Conservation (phyloP, 1,284 basidiomycete genomes). For the Cystobasidiaceae sp. region DNA sequence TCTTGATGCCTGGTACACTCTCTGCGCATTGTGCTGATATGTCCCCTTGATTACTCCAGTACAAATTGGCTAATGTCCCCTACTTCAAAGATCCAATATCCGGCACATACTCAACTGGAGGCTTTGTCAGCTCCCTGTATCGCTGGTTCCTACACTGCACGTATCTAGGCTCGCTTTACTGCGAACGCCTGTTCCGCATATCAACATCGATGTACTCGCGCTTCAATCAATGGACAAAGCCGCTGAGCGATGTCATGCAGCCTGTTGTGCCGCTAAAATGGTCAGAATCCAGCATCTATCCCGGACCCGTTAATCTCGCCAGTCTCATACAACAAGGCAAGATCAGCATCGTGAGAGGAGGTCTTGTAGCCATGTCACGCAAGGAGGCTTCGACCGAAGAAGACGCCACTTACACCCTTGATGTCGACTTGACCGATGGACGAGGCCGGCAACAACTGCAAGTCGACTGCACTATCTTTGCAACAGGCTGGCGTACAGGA, state of each 20-base stretch:
- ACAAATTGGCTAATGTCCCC: conserved; percentile 30
- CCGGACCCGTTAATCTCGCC: conserved; percentile 33
- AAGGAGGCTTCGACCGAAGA: conserved; percentile 1
- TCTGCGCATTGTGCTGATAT: background rate
- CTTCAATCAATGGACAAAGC: conserved; percentile 28
- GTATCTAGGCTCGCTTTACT: conserved; percentile 25
- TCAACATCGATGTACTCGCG: background rate
- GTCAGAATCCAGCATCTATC: conserved; percentile 34
- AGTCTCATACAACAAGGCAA: conserved; percentile 32
- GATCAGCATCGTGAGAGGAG: conserved; percentile 35
- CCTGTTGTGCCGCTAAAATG: conserved; percentile 32
- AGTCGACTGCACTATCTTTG: conserved; percentile 35
- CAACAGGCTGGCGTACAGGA: conserved; percentile 38
- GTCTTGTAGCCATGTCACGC: conserved; percentile 27
- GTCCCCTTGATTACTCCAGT: conserved; percentile 3
- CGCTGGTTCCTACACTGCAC: conserved; percentile 34
- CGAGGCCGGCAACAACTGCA: conserved; percentile 4
- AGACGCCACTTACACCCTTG: background rate
- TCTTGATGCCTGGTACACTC: background rate
- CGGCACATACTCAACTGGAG: conserved; percentile 30
- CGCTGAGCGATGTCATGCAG: conserved; percentile 18
- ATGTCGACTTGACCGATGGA: background rate
- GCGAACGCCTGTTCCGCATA: conserved; percentile 19
- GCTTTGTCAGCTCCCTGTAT: conserved; percentile 20
- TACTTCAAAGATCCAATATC: conserved; percentile 35